These are phyloP conservation scores for Syncephalastrum monosporum DNA, from an alignment of 371 early-diverging fungal species.

Conservation along the genomic window DNA sequence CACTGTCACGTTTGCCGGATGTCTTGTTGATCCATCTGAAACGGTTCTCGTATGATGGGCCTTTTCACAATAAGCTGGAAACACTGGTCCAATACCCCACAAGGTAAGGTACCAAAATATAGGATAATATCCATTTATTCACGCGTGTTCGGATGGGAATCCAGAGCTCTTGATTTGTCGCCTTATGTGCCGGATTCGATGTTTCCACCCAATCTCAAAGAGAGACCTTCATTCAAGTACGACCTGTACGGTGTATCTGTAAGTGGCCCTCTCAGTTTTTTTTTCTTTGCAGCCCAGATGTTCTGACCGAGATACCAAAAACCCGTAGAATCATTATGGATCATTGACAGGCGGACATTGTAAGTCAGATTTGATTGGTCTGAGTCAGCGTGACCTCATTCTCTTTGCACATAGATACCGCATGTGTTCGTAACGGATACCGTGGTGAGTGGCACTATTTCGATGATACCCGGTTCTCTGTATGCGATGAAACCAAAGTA, in stretches of 20 bases:
- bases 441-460: conserved; percentile 88
- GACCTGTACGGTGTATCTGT: conserved; percentile 90
- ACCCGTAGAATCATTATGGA: conserved; percentile 83
- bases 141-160: background rate
- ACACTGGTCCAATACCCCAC: conserved; percentile 85
- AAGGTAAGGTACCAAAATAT: conserved; percentile 26
- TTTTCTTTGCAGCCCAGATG: background rate
- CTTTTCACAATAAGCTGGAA: conserved; percentile 91
- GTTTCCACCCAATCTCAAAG: conserved; percentile 70
- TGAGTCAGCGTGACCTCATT: conserved; percentile 2
- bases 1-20: conserved; percentile 80
- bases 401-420: conserved; percentile 63
- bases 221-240: conserved; percentile 49
- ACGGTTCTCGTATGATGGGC: conserved; percentile 91
- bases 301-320: background rate
- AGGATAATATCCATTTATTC: conserved; percentile 8
- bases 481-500: conserved; percentile 63
- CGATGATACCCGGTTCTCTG: conserved; percentile 87
- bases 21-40: conserved; percentile 91
- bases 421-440: conserved; percentile 78
- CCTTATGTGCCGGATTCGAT: conserved; percentile 36
- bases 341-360: conserved; percentile 91
- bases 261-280: conserved; percentile 12
- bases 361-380: conserved; percentile 14
- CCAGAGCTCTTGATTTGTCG: conserved; percentile 35